Percentiles rank a stretch among this genome's conserved stretches.
Conservation (phyloP, 306 rosid genomes). For the Fragaria ananassa region DNA sequence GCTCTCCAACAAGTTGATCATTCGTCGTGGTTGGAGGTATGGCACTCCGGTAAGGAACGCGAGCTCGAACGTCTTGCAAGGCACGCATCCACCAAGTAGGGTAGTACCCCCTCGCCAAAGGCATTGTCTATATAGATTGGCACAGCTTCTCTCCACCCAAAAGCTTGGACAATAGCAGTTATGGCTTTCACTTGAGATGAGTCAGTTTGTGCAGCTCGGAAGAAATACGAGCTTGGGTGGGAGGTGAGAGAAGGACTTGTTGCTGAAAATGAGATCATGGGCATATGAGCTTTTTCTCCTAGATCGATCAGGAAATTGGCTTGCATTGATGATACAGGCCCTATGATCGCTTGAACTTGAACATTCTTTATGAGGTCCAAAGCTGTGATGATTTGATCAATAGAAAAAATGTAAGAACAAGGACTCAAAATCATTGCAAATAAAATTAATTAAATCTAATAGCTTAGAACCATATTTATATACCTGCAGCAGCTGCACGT, state of each 20-base stretch:
- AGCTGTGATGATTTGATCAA: slow-evolving; percentile 28
- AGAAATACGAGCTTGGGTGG: slow-evolving; percentile 17
- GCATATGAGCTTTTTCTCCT: slow-evolving; percentile 30
- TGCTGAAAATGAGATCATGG: slow-evolving; percentile 35
- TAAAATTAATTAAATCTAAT: background rate
- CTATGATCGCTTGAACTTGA: slow-evolving; percentile 45
- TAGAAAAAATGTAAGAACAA: background rate
- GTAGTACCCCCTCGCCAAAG: slow-evolving; percentile 17
- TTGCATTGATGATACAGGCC: slow-evolving; percentile 26
- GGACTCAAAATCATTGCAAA: background rate
- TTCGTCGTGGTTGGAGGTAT: slow-evolving; percentile 21
- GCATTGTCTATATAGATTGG: slow-evolving; percentile 20
- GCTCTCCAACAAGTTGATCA: slow-evolving; percentile 16
- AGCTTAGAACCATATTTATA: background rate
- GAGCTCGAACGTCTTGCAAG: slow-evolving; percentile 18
- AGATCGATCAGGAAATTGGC: slow-evolving; percentile 24
- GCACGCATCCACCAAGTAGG: slow-evolving; percentile 22
- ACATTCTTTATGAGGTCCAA: slow-evolving; percentile 41
- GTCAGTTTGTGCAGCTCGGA: slow-evolving; percentile 14
- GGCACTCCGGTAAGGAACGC: slow-evolving; percentile 13
- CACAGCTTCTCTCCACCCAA: slow-evolving; percentile 29
- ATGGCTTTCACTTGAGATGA: slow-evolving; percentile 30
- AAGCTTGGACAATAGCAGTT: slow-evolving; percentile 17
- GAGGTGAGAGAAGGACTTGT: slow-evolving; percentile 30
- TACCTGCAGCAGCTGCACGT: slow-evolving; percentile 24